Conservation (phyloP, 1,139 yeast genomes). For the Geotrichum aggregatum region DNA sequence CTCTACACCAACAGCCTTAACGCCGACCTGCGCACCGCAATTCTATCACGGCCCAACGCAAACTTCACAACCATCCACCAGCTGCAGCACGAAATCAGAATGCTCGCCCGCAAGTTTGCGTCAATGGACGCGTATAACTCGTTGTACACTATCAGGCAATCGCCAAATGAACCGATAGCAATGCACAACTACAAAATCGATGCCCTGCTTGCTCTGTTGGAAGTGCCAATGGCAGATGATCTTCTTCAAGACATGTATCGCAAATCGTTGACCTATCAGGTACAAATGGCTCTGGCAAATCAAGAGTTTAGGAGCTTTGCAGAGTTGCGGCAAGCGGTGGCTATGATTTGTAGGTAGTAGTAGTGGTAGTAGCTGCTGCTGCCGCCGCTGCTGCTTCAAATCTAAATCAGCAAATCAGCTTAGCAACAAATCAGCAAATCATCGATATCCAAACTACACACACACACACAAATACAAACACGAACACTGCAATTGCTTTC, state of each 20-base stretch:
- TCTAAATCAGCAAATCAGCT: too few relatives aligned
- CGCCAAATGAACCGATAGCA: background rate
- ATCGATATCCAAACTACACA: too few relatives aligned
- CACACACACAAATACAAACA: too few relatives aligned
- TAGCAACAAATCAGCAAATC: too few relatives aligned
- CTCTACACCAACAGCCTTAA: slow-evolving; percentile 9
- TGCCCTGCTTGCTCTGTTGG: slow-evolving; percentile 8
- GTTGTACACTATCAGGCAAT: slow-evolving; percentile 9
- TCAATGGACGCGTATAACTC: slow-evolving; percentile 18
- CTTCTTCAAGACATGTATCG: slow-evolving; percentile 16
- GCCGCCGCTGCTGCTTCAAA: too few relatives aligned
- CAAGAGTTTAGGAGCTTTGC: background rate
- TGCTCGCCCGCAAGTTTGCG: slow-evolving; percentile 12
- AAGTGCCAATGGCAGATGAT: slow-evolving; percentile 18
- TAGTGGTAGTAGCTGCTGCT: too few relatives aligned
- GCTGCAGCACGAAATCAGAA: slow-evolving; percentile 15
- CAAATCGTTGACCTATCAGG: slow-evolving; percentile 5
- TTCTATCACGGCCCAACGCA: background rate
- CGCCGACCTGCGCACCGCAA: slow-evolving; percentile 11
- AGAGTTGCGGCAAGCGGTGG: background rate
- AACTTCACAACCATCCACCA: background rate
- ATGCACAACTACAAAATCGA: slow-evolving; percentile 14
- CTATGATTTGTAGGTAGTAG: slow-evolving; percentile 4
- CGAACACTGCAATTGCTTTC: too few relatives aligned
- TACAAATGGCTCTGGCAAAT: background rate